Percentiles rank a stretch among this genome's conserved stretches.
phyloP scores from a whole-genome alignment of 2,329 filamentous ascomycete genomes.

The Pestalotiopsis sp. region DNA sequence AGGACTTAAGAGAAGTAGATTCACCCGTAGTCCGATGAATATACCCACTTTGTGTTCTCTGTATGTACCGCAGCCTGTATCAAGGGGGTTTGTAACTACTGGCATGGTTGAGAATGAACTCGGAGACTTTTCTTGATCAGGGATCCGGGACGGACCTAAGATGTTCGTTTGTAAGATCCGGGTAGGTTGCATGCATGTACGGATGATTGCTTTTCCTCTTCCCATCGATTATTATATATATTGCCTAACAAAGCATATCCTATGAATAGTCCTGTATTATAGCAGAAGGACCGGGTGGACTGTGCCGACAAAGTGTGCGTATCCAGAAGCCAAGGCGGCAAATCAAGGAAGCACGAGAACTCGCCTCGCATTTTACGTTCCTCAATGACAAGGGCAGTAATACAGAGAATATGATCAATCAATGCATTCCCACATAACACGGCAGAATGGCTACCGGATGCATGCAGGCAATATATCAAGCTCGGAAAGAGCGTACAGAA shows the following conservation, averaged over 20 bases:
- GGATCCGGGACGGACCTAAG: background rate
- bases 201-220: background rate
- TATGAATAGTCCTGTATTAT: background rate
- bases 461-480: no score
- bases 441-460: no score
- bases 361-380: no score
- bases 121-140: background rate
- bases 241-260: background rate
- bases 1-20: background rate
- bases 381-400: no score
- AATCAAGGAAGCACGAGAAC: no score
- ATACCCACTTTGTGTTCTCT: background rate
- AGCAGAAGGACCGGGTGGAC: no score
- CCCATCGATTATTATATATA: background rate
- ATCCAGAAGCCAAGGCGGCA: no score
- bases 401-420: no score
- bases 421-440: no score
- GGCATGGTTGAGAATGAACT: background rate
- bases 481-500: no score
- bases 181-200: background rate
- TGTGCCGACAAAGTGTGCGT: no score
- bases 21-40: background rate
- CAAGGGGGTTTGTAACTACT: background rate
- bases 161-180: background rate
- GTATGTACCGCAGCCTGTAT: background rate